Conservation (phyloP, 163 green algal species). For the Coccomyxa subellipsoidea region DNA sequence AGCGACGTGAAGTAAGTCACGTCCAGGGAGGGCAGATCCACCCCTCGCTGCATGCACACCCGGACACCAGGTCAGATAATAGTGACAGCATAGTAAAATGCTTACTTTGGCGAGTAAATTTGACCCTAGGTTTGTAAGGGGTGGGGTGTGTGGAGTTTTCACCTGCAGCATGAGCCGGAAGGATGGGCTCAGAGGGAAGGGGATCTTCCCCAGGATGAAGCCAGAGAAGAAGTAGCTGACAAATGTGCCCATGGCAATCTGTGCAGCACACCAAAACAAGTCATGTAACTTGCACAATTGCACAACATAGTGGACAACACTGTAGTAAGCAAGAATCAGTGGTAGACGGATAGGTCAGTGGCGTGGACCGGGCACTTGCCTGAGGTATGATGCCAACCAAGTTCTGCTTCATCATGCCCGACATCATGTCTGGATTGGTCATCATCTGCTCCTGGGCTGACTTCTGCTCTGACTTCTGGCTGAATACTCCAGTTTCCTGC, state of each 20-base stretch:
- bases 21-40: constrained; percentile 90
- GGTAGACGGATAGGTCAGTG: no score
- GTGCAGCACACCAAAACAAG: constrained; percentile 12
- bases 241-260: constrained; percentile 83
- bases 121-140: not conserved
- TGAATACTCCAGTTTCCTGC: constrained; percentile 65
- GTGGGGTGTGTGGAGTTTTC: not conserved
- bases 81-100: no score
- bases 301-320: no score
- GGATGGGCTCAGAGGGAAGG: constrained; percentile 89
- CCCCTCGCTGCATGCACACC: constrained; percentile 75
- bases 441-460: constrained; percentile 77
- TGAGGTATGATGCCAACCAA: constrained; percentile 88
- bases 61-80: no score
- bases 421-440: constrained; percentile 80
- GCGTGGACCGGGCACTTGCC: constrained; percentile 41
- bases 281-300: no score
- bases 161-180: constrained; percentile 95
- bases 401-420: constrained; percentile 97
- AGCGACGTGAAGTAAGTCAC: constrained; percentile 93
- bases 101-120: no score
- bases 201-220: constrained; percentile 93
- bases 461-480: constrained; percentile 57
- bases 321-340: no score
- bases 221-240: constrained; percentile 96